Conservation (phyloP, 306 rosid genomes). For the Hylodesmum podocarpum region DNA sequence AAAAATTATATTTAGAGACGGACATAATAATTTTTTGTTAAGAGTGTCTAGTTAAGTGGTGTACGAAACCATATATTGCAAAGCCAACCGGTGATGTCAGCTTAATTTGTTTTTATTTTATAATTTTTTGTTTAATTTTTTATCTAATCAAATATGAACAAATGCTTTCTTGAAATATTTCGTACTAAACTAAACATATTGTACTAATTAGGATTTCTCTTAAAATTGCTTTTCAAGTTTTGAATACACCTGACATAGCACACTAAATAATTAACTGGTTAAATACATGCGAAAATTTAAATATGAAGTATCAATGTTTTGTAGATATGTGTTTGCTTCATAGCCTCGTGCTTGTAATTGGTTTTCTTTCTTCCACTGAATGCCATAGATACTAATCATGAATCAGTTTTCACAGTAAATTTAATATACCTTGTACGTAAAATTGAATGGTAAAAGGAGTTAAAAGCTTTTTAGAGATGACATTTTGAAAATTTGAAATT, state of each 20-base stretch:
- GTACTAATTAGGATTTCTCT: too few species aligned
- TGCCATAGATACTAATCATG: neutral
- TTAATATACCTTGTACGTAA: neutral
- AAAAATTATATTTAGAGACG: too few species aligned
- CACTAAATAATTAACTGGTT: neutral
- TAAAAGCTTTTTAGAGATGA: neutral
- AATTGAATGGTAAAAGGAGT: neutral
- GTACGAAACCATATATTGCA: too few species aligned
- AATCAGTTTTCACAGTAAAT: neutral
- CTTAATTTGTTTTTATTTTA: too few species aligned
- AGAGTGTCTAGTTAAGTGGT: too few species aligned
- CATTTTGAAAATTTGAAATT: neutral
- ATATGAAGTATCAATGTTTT: neutral
- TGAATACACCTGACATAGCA: neutral
- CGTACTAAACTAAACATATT: too few species aligned
- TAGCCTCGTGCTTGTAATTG: neutral
- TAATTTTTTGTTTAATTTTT: too few species aligned
- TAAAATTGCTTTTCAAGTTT: neutral
- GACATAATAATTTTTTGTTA: too few species aligned
- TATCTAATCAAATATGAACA: too few species aligned
- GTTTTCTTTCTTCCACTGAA: neutral
- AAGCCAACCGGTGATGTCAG: too few species aligned
- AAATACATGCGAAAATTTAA: neutral
- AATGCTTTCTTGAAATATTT: too few species aligned
- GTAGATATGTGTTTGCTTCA: neutral